Evolutionary conservation across 371 early-diverging fungal genomes (phyloP).

Genomic region (Lichtheimia corymbifera): DNA sequence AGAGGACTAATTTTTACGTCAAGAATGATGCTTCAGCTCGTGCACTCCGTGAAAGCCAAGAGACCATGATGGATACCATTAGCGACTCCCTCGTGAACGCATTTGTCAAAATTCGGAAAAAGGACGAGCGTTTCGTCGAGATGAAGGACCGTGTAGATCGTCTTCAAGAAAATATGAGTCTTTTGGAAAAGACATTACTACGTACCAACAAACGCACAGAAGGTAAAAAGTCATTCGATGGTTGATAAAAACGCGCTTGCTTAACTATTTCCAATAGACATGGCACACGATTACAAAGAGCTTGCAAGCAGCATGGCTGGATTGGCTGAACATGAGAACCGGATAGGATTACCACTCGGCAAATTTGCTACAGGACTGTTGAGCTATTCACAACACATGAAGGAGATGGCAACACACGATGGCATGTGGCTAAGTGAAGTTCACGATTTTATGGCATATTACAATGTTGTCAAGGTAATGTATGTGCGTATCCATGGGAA

Average conservation of each 20-base stretch:
- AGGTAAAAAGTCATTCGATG: conserved; percentile 33
- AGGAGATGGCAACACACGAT: conserved; percentile 66
- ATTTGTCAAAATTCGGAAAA: conserved; percentile 86
- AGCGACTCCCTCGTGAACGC: conserved; percentile 91
- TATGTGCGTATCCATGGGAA: neutral
- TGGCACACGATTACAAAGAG: conserved; percentile 79
- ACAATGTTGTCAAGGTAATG: conserved; percentile 77
- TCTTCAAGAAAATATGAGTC: conserved; percentile 80
- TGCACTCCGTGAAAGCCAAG: conserved; percentile 54
- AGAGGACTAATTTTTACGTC: neutral
- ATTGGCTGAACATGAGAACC: conserved; percentile 81
- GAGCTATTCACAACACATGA: conserved; percentile 61
- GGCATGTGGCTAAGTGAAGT: conserved; percentile 74
- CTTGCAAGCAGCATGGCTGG: conserved; percentile 72
- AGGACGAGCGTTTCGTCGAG: conserved; percentile 81
- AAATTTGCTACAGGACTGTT: conserved; percentile 67
- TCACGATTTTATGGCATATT: conserved; percentile 87
- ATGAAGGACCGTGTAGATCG: conserved; percentile 80
- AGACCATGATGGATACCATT: conserved; percentile 80
- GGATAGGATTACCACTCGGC: conserved; percentile 65
- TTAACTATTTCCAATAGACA: conserved; percentile 42
- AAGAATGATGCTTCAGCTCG: conserved; percentile 58
- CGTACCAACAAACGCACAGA: conserved; percentile 78
- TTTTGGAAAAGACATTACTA: conserved; percentile 75
- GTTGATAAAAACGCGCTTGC: conserved; percentile 1